Evolutionary conservation across 2,329 filamentous ascomycete species (phyloP).

Genomic region (Sarocladium oryzae): DNA sequence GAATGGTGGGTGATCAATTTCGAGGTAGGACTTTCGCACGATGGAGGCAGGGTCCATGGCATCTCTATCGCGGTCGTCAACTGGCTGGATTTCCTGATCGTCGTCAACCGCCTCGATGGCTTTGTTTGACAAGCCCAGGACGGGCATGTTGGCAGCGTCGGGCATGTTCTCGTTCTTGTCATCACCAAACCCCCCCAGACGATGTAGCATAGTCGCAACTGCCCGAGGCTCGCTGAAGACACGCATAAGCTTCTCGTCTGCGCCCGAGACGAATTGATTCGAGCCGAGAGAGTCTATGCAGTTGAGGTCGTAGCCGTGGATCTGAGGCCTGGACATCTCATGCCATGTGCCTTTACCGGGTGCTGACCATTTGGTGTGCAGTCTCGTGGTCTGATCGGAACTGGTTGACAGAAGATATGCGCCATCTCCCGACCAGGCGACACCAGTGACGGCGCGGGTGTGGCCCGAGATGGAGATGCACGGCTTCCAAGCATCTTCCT

Average conservation of each 20-base stretch:
- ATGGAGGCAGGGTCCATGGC: slow-evolving; percentile 48
- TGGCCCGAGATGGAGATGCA: slow-evolving; percentile 77
- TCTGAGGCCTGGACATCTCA: slow-evolving; percentile 91
- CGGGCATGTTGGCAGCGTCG: slow-evolving; percentile 89
- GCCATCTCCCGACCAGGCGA: slow-evolving; percentile 78
- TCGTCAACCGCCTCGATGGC: slow-evolving; percentile 60
- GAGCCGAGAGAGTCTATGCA: slow-evolving; percentile 73
- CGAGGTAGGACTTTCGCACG: slow-evolving; percentile 54
- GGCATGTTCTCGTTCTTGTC: slow-evolving; percentile 48
- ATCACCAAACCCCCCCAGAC: slow-evolving; percentile 55
- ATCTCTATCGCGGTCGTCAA: slow-evolving; percentile 44
- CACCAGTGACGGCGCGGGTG: slow-evolving; percentile 69
- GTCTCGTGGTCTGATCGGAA: slow-evolving; percentile 84
- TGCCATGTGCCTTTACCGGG: slow-evolving; percentile 63
- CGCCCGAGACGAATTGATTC: slow-evolving; percentile 82
- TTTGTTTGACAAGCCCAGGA: slow-evolving; percentile 93
- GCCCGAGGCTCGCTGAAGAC: slow-evolving; percentile 88
- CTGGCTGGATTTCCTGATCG: slow-evolving; percentile 36
- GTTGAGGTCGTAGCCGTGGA: slow-evolving; percentile 96
- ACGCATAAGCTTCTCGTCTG: slow-evolving; percentile 95
- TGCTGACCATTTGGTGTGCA: slow-evolving; percentile 73
- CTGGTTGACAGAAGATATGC: slow-evolving; percentile 84
- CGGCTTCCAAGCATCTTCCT: slow-evolving; percentile 66
- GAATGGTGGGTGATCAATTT: slow-evolving; percentile 67
- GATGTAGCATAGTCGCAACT: slow-evolving; percentile 66